Conservation (phyloP, 345 rosid species). For the Salix udensis region DNA sequence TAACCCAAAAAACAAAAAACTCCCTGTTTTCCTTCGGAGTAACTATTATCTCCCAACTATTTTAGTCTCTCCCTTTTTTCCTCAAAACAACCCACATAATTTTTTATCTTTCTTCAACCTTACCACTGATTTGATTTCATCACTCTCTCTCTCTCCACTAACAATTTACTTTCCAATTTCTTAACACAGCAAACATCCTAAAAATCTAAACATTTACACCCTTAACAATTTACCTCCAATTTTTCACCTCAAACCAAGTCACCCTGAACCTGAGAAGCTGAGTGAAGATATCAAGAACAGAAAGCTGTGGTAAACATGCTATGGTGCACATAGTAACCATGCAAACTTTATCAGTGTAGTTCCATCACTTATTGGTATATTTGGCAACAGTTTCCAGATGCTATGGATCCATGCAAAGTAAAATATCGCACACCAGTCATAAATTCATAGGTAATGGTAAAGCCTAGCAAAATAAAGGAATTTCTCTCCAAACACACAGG, state of each 20-base stretch:
- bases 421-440: background rate
- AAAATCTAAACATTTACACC: background rate
- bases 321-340: background rate
- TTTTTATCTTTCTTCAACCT: background rate
- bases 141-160: background rate
- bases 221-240: background rate
- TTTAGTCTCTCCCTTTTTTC: too few species aligned
- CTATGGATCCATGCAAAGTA: background rate
- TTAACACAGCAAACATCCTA: background rate
- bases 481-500: background rate
- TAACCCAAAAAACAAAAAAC: too few species aligned
- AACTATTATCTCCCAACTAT: background rate
- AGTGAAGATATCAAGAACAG: background rate
- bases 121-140: background rate
- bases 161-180: background rate
- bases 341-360: background rate
- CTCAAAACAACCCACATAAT: too few species aligned
- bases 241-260: background rate
- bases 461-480: background rate
- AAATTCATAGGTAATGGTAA: background rate
- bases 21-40: background rate
- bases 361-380: background rate
- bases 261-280: background rate
- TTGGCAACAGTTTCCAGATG: background rate
- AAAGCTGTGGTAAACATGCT: background rate